phyloP scores from a whole-genome alignment of 306 rosid species.

The Vigna reflexopilosa region DNA sequence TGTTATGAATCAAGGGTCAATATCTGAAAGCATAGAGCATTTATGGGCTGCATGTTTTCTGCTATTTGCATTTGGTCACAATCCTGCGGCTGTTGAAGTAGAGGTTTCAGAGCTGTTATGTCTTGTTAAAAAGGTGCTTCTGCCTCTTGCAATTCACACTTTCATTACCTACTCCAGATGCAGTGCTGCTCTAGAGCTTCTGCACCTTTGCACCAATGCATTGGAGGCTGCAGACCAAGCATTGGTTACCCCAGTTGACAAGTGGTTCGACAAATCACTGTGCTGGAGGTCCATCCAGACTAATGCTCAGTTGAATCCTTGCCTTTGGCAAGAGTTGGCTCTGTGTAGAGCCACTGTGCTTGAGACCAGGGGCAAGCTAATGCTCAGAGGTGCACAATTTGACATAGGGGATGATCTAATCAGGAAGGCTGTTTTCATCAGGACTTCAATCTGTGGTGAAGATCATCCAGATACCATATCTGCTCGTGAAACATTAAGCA shows the following conservation, averaged over 20 bases:
- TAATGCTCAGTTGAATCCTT: conserved; percentile 84
- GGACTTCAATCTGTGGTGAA: conserved; percentile 87
- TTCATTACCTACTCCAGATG: conserved; percentile 84
- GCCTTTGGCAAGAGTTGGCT: conserved; percentile 90
- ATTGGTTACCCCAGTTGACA: conserved; percentile 79
- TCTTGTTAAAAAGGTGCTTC: conserved; percentile 66
- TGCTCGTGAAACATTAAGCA: conserved; percentile 81
- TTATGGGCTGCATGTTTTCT: conserved; percentile 89
- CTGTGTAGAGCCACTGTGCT: conserved; percentile 80
- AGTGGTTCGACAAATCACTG: conserved; percentile 78
- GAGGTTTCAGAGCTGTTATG: conserved; percentile 70
- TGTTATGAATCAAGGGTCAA: conserved; percentile 60
- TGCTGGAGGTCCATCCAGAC: conserved; percentile 86
- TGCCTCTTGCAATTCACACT: conserved; percentile 79
- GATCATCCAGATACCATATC: conserved; percentile 80
- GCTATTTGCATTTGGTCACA: conserved; percentile 77
- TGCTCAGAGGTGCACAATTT: conserved; percentile 88
- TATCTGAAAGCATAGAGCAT: conserved; percentile 57
- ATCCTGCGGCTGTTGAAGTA: conserved; percentile 74
- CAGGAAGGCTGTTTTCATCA: conserved; percentile 77
- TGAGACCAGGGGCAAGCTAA: conserved; percentile 84
- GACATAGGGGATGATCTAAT: conserved; percentile 83
- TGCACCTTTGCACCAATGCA: conserved; percentile 75
- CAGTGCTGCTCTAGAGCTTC: conserved; percentile 77
- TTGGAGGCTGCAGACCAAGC: conserved; percentile 92